Evolutionary conservation across 208 protist species (phyloP).

Genomic region (Leishmania tropica): DNA sequence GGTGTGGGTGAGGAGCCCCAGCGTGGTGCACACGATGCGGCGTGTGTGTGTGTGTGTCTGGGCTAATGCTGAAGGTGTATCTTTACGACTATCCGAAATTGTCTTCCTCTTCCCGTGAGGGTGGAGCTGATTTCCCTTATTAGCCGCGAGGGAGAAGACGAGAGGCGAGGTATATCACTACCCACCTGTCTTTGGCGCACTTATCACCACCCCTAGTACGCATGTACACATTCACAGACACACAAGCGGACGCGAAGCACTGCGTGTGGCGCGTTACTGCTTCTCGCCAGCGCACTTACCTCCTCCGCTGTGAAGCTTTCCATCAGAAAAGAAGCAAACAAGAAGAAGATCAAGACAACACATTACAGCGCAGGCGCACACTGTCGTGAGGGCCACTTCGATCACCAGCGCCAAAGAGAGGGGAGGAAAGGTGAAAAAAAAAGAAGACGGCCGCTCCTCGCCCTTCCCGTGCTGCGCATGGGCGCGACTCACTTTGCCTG

Average conservation of each 20-base stretch:
- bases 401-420: not conserved
- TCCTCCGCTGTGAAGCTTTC: not conserved
- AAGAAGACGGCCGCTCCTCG: not conserved
- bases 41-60: not conserved
- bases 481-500: not conserved
- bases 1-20: not conserved
- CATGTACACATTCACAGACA: not conserved
- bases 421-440: not conserved
- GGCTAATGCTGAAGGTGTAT: not conserved
- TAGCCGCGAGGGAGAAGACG: not conserved
- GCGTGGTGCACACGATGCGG: not conserved
- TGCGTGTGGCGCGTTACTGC: not conserved
- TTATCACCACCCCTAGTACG: not conserved
- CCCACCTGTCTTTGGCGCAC: not conserved
- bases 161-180: not conserved
- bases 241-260: not conserved
- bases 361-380: not conserved
- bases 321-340: not conserved
- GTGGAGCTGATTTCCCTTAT: not conserved
- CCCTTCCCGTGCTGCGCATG: not conserved
- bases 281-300: not conserved
- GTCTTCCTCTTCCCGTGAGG: not conserved
- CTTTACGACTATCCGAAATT: too few relatives aligned
- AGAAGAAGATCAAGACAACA: not conserved
- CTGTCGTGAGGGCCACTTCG: not conserved